These are phyloP conservation scores for Aspergillus sp. DNA, from an alignment of 2,329 filamentous ascomycete species.

Conservation along the genomic window DNA sequence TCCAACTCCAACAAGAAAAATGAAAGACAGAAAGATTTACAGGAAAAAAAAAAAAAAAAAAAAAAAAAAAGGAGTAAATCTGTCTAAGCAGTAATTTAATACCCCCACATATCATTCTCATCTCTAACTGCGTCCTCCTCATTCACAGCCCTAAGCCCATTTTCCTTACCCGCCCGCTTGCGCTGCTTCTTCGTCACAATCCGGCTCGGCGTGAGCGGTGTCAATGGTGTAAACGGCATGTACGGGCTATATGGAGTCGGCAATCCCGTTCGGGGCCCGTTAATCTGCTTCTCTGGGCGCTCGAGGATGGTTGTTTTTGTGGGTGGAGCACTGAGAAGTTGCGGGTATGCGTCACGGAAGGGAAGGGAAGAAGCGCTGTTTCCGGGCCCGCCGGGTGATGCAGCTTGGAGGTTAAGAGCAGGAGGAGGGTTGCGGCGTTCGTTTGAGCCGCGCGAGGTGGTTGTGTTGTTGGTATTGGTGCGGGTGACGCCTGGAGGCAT, in stretches of 20 bases:
- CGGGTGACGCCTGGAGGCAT: slow-evolving; percentile 55
- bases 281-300: slow-evolving; percentile 35
- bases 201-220: slow-evolving; percentile 48
- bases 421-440: slow-evolving; percentile 20
- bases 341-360: slow-evolving; percentile 44
- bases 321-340: slow-evolving; percentile 43
- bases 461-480: slow-evolving; percentile 45
- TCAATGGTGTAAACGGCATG: slow-evolving; percentile 52
- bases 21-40: not conserved
- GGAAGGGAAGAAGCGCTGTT: slow-evolving; percentile 39
- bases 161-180: slow-evolving; percentile 42
- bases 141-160: slow-evolving; percentile 44
- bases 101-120: slow-evolving; percentile 49
- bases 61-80: not conserved
- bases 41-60: not conserved
- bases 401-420: slow-evolving; percentile 28
- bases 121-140: slow-evolving; percentile 49
- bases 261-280: slow-evolving; percentile 47
- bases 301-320: slow-evolving; percentile 52
- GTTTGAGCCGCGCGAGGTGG: not conserved
- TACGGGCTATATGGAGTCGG: slow-evolving; percentile 53
- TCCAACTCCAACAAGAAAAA: not conserved
- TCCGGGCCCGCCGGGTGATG: slow-evolving; percentile 18
- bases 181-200: slow-evolving; percentile 47
- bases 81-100: slow-evolving; percentile 3